phyloP scores from a whole-genome alignment of 352 stramenopile species.

The Globisporangium splendens region DNA sequence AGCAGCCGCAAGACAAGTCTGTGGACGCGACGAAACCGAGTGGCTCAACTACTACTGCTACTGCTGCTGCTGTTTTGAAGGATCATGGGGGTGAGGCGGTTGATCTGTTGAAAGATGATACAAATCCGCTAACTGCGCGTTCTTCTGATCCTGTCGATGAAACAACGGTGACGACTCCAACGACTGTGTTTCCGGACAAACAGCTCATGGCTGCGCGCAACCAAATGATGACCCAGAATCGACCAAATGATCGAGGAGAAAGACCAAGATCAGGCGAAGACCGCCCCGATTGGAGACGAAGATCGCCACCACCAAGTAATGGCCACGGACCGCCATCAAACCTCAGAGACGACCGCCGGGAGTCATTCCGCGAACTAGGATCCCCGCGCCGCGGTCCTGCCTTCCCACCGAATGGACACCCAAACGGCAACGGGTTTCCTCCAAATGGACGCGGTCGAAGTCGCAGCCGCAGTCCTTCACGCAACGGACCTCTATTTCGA shows the following conservation, averaged over 20 bases:
- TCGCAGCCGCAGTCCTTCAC: constrained; percentile 33
- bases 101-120: constrained; percentile 15
- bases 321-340: not conserved
- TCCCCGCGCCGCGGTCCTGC: constrained; percentile 2
- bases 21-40: not conserved
- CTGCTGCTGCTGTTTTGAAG: constrained; percentile 15
- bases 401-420: not conserved
- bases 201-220: constrained; percentile 24
- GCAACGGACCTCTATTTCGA: constrained; percentile 20
- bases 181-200: constrained; percentile 20
- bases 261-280: constrained; percentile 1
- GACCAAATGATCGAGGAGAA: constrained; percentile 1
- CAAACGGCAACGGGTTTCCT: not conserved
- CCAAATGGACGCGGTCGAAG: constrained; percentile 17
- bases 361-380: constrained; percentile 1
- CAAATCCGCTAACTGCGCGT: constrained; percentile 29
- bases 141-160: constrained; percentile 26
- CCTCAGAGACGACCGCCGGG: not conserved
- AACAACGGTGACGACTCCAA: constrained; percentile 15
- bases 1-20: constrained; percentile 2
- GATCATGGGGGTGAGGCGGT: constrained; percentile 6
- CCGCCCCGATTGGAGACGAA: constrained; percentile 4
- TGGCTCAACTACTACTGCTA: not conserved
- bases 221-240: constrained; percentile 5
- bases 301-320: constrained; percentile 6